Conservation (phyloP, 2,329 filamentous ascomycete species). For the Cladosporium halotolerans region DNA sequence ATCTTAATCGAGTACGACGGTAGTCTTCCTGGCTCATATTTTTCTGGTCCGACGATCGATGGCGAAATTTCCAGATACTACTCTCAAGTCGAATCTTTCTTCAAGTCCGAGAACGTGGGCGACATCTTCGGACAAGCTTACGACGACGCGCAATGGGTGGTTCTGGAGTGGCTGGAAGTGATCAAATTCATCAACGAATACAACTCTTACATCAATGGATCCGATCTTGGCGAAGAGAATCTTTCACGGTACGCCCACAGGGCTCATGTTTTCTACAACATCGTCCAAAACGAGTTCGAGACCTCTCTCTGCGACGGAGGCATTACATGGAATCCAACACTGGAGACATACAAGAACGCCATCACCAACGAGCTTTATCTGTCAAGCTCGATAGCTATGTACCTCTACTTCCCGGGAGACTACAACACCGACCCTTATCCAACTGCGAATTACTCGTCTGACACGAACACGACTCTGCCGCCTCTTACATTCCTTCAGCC, state of each 20-base stretch:
- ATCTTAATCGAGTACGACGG: conserved; percentile 15
- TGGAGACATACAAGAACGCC: conserved; percentile 87
- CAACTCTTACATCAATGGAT: conserved; percentile 15
- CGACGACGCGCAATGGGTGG: conserved; percentile 31
- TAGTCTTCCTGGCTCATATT: conserved; percentile 11
- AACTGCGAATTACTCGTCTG: conserved; percentile 29
- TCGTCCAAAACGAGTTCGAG: conserved; percentile 76
- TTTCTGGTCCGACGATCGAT: conserved; percentile 15
- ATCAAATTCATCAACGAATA: conserved; percentile 29
- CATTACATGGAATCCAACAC: conserved; percentile 82
- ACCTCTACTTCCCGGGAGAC: conserved; percentile 81
- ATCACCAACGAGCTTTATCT: conserved; percentile 94
- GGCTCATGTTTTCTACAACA: conserved; percentile 79
- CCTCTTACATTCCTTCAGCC: conserved; percentile 17
- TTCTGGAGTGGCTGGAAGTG: conserved; percentile 30
- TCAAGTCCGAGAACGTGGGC: conserved; percentile 22
- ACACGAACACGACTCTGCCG: conserved; percentile 42
- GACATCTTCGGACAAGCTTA: conserved; percentile 30
- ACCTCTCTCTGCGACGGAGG: conserved; percentile 73
- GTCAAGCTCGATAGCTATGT: conserved; percentile 81
- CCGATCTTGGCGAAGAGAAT: conserved; percentile 72
- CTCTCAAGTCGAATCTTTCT: conserved; percentile 24
- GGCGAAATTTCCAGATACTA: conserved; percentile 23
- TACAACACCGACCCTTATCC: conserved; percentile 47
- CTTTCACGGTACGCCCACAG: conserved; percentile 72